phyloP scores from a whole-genome alignment of 352 stramenopile genomes.

The Peronosclerospora sorghi region DNA sequence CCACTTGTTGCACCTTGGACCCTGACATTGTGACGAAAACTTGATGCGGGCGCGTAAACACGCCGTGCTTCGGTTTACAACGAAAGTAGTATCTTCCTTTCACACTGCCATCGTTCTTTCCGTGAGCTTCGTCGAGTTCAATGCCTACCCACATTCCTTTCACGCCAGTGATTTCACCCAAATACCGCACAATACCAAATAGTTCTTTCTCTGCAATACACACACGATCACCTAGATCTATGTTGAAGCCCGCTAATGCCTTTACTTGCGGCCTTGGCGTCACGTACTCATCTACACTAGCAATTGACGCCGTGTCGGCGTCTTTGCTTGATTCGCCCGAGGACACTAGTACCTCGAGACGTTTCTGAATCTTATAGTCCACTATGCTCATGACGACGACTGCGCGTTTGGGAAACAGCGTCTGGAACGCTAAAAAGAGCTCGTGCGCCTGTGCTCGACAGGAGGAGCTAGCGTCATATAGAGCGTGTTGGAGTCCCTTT shows the following conservation, averaged over 20 bases:
- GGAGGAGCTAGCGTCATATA: constrained; percentile 72
- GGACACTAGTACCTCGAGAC: constrained; percentile 51
- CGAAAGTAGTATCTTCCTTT: constrained; percentile 74
- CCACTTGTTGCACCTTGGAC: constrained; percentile 31
- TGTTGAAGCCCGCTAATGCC: constrained; percentile 23
- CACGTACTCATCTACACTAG: constrained; percentile 43
- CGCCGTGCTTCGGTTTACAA: constrained; percentile 66
- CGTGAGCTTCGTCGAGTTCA: constrained; percentile 60
- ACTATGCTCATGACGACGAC: constrained; percentile 49
- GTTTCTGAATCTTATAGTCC: constrained; percentile 78
- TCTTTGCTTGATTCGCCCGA: constrained; percentile 17
- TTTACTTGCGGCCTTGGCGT: constrained; percentile 15
- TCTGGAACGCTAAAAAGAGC: constrained; percentile 62
- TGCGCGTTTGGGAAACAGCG: constrained; percentile 69
- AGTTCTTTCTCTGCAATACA: constrained; percentile 80
- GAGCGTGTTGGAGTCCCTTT: constrained; percentile 48
- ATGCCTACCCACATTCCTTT: constrained; percentile 69
- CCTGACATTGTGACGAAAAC: constrained; percentile 60
- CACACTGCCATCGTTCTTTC: constrained; percentile 78
- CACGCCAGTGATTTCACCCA: constrained; percentile 59
- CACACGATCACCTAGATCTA: constrained; percentile 63
- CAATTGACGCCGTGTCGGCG: constrained; percentile 23
- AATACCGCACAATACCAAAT: constrained; percentile 70
- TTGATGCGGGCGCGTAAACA: constrained; percentile 70
- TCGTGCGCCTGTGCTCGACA: constrained; percentile 57